Evolutionary conservation across 768 basidiomycete species (phyloP).

Genomic region (Phanerodontia chrysosporium): DNA sequence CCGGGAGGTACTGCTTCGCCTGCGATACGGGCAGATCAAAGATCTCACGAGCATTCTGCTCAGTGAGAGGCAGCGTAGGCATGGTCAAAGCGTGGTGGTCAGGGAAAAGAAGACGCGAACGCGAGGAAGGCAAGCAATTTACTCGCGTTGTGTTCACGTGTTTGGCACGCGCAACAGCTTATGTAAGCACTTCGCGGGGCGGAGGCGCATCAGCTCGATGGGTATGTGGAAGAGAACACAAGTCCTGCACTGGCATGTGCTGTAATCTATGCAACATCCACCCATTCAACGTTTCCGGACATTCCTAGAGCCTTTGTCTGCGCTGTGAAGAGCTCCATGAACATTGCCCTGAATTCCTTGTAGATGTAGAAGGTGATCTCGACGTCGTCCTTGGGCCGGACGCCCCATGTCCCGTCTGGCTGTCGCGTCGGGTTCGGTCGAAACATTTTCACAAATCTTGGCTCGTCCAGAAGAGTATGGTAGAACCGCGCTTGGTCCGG

Average conservation of each 20-base stretch:
- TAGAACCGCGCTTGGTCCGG: conserved; percentile 11
- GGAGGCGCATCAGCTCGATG: not conserved
- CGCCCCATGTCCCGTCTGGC: conserved; percentile 10
- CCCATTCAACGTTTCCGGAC: conserved; percentile 6
- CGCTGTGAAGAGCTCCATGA: not conserved
- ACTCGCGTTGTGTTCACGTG: not conserved
- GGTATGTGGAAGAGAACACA: too few relatives aligned
- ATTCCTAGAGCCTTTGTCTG: conserved; percentile 6
- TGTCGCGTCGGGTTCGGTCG: conserved; percentile 10
- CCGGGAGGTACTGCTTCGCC: not conserved
- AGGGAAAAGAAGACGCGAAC: not conserved
- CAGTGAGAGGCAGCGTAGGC: not conserved
- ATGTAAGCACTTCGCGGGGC: not conserved
- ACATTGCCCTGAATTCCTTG: not conserved
- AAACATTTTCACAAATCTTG: conserved; percentile 15
- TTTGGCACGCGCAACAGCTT: not conserved
- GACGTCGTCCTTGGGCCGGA: not conserved
- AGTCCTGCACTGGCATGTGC: too few relatives aligned
- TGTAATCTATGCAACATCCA: not conserved
- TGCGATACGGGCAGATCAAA: not conserved
- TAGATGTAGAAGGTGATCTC: conserved; percentile 14
- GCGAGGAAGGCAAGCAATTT: not conserved
- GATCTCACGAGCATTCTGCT: not conserved
- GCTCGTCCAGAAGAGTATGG: conserved; percentile 9
- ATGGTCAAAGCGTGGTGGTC: too few relatives aligned